Conservation (phyloP, 2,329 filamentous ascomycete genomes). For the Cytospora piceae region DNA sequence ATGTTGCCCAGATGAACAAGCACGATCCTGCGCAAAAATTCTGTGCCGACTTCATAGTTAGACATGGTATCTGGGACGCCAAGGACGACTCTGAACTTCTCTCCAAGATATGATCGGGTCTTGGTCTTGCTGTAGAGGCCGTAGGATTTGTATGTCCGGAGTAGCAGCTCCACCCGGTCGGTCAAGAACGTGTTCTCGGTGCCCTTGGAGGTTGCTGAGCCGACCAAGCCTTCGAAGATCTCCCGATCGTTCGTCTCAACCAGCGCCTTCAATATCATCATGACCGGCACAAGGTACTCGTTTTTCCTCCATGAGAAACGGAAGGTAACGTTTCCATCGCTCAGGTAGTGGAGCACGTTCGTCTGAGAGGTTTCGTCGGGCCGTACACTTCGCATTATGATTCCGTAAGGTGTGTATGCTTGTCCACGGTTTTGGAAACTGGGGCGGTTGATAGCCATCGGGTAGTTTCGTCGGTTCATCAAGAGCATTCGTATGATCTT, state of each 20-base stretch:
- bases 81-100: slow-evolving; percentile 88
- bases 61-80: slow-evolving; percentile 82
- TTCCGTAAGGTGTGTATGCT: slow-evolving; percentile 86
- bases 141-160: slow-evolving; percentile 93
- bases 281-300: slow-evolving; percentile 91
- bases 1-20: slow-evolving; percentile 88
- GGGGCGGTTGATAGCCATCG: slow-evolving; percentile 88
- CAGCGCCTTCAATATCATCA: slow-evolving; percentile 96
- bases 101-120: slow-evolving; percentile 83
- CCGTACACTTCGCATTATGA: slow-evolving; percentile 87
- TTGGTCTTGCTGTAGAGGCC: slow-evolving; percentile 79
- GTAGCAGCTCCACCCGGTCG: slow-evolving; percentile 87
- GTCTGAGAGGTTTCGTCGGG: slow-evolving; percentile 99
- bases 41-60: slow-evolving; percentile 86
- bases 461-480: slow-evolving; percentile 88
- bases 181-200: slow-evolving; percentile 90
- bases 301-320: slow-evolving; percentile 98
- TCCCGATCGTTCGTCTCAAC: slow-evolving; percentile 96
- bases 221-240: slow-evolving; percentile 92
- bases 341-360: slow-evolving; percentile 94
- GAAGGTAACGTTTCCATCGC: slow-evolving; percentile 94
- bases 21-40: slow-evolving; percentile 88
- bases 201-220: slow-evolving; percentile 74
- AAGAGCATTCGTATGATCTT: slow-evolving; percentile 94
- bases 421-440: slow-evolving; percentile 88